Evolutionary conservation across 2,329 filamentous ascomycete genomes (phyloP).

Genomic region (Basipetospora chlamydospora): DNA sequence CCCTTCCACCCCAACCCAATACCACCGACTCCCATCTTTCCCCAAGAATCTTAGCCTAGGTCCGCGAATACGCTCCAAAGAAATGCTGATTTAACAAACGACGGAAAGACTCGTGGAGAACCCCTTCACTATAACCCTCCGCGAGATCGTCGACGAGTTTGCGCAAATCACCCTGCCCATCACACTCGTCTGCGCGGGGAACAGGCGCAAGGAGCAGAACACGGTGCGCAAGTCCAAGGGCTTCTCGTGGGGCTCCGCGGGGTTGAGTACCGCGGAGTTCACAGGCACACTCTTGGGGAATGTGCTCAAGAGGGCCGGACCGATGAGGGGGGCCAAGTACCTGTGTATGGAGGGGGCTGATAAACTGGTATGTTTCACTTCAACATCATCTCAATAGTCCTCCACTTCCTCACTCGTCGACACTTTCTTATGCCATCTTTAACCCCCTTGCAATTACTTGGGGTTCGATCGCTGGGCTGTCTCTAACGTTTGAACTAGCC

Average conservation of each 20-base stretch:
- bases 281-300: conserved; percentile 68
- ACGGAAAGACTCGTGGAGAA: conserved; percentile 46
- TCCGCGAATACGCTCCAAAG: not conserved
- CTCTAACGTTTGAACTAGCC: too few relatives aligned
- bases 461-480: too few relatives aligned
- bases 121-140: conserved; percentile 56
- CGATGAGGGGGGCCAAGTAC: conserved; percentile 57
- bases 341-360: conserved; percentile 37
- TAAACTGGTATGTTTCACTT: conserved; percentile 1
- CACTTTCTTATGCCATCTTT: too few relatives aligned
- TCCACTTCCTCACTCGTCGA: too few relatives aligned
- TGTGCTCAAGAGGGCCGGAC: conserved; percentile 52
- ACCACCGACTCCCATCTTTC: too few relatives aligned
- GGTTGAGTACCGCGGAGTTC: conserved; percentile 75
- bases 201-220: conserved; percentile 86
- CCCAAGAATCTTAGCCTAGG: too few relatives aligned
- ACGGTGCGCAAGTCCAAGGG: conserved; percentile 81
- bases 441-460: too few relatives aligned
- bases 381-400: not conserved
- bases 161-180: conserved; percentile 75
- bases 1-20: too few relatives aligned
- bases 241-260: conserved; percentile 85
- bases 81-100: too few relatives aligned
- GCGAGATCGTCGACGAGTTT: conserved; percentile 57
- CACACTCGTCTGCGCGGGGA: conserved; percentile 83